Evolutionary conservation across 2,329 filamentous ascomycete genomes (phyloP), one percentile per base, ranked within the genome.

Genomic region (Aspergillus hortae): DNA sequence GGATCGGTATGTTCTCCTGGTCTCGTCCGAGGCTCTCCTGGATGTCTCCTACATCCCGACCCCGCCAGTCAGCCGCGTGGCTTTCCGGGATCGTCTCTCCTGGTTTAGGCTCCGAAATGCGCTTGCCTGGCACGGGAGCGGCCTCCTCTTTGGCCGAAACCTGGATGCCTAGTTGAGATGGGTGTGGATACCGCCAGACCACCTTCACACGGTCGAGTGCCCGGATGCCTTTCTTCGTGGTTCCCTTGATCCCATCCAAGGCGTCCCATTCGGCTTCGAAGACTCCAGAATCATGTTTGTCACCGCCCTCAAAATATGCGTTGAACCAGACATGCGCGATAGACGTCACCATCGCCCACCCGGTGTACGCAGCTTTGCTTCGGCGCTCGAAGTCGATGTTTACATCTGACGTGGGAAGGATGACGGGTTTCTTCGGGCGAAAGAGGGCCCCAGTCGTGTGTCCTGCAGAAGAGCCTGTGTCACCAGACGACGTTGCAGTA

Each of bases 321-420:
- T 99, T 99, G 77, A 96, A 96, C 94, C 94, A 99, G 14, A 96
- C 89, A 64, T 97, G 92, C 0, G 92, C 92, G 9, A 97, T 86
- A 0, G 92, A 86, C 0, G 92, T 96, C 3, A 96, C 90, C 85
- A 97, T 90, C 0, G 90, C 91, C 60, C 90, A 82, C 1, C 90
- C 88, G 6, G 80, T 80, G 62, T 88, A 89, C 1, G 88, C 85
- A 3, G 88, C 85, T 63, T 87, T 88, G 71, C 91, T 95, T 33
- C 92, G 85, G 6, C 90, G 83, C 73, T 97, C 92, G 21, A 96
- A 84, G 46, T 91, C 86, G 58, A 97, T 88, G 68, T 95, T 96
- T 60, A 97, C 80, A 65, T 97, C 94, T 67, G 87, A 91, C 44
- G 86, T 89, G 1, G 88, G 84, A 0, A 97, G 72, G 6, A 86